Conservation (phyloP, 164 flowering plant genomes). For the Amborella trichopoda region DNA sequence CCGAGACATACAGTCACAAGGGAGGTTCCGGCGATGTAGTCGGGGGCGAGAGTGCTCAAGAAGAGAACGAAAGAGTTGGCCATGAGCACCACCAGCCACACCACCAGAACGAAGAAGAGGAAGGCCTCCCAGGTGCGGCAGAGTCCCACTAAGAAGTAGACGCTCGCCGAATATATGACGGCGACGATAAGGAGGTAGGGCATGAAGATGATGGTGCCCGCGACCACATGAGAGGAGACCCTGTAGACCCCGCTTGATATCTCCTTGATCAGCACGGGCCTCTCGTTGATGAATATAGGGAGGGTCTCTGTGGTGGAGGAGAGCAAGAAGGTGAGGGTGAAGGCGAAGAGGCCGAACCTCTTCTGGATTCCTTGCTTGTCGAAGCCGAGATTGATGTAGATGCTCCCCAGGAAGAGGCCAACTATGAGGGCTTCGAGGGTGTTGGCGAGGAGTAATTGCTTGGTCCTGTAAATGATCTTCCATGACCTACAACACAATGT, state of each 20-base stretch:
- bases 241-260: slow-evolving; percentile 79
- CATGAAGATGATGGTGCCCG: slow-evolving; percentile 82
- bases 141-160: slow-evolving; percentile 86
- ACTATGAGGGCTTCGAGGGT: slow-evolving; percentile 72
- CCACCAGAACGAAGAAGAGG: slow-evolving; percentile 60
- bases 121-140: slow-evolving; percentile 73
- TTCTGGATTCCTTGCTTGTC: slow-evolving; percentile 67
- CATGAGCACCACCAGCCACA: slow-evolving; percentile 77
- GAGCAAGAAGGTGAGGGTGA: slow-evolving; percentile 91
- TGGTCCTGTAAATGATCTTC: slow-evolving; percentile 84
- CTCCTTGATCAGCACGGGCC: slow-evolving; percentile 73
- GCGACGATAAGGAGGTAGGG: slow-evolving; percentile 74
- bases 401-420: slow-evolving; percentile 78
- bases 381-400: slow-evolving; percentile 66
- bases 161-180: slow-evolving; percentile 49
- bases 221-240: slow-evolving; percentile 69
- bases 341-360: slow-evolving; percentile 87
- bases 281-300: slow-evolving; percentile 79
- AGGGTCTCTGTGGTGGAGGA: slow-evolving; percentile 91
- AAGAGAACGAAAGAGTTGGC: slow-evolving; percentile 90
- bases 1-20: slow-evolving; percentile 57
- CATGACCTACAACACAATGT: slow-evolving; percentile 55
- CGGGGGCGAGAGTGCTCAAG: slow-evolving; percentile 79
- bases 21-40: slow-evolving; percentile 83
- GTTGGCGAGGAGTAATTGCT: slow-evolving; percentile 67